Conservation (phyloP, 352 stramenopile genomes). For the Blastocystis sp. region DNA sequence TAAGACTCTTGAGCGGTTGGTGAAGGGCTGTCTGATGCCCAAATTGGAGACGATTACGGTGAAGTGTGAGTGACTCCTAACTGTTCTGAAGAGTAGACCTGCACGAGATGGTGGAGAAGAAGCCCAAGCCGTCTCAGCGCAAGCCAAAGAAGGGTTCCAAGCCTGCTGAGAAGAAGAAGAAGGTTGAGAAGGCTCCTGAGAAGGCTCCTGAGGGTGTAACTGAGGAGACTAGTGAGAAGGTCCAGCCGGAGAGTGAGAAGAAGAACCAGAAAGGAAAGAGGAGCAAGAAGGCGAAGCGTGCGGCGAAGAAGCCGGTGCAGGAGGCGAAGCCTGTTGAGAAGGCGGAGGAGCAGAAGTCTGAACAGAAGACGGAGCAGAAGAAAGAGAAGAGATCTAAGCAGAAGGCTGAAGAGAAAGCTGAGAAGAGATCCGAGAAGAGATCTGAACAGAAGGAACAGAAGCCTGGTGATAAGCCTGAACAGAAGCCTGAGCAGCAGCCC, state of each 20-base stretch:
- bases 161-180: background rate
- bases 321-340: background rate
- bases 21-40: background rate
- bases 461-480: background rate
- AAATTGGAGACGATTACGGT: background rate
- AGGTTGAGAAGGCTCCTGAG: background rate
- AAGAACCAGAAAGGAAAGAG: slow-evolving; percentile 1
- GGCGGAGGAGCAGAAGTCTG: background rate
- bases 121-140: background rate
- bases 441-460: slow-evolving; percentile 1
- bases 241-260: background rate
- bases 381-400: background rate
- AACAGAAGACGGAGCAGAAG: background rate
- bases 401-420: background rate
- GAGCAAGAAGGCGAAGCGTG: background rate
- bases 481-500: background rate
- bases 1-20: background rate
- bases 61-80: background rate
- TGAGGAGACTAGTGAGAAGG: background rate
- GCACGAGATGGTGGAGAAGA: background rate
- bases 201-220: background rate
- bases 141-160: background rate
- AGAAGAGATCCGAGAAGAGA: background rate
- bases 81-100: background rate
- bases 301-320: background rate